A percentile compares a stretch with the other conserved stretches of the same genome.
These are phyloP conservation scores for Lipomyces chichibuensis DNA, from an alignment of 805 yeast species.

Conservation along the genomic window DNA sequence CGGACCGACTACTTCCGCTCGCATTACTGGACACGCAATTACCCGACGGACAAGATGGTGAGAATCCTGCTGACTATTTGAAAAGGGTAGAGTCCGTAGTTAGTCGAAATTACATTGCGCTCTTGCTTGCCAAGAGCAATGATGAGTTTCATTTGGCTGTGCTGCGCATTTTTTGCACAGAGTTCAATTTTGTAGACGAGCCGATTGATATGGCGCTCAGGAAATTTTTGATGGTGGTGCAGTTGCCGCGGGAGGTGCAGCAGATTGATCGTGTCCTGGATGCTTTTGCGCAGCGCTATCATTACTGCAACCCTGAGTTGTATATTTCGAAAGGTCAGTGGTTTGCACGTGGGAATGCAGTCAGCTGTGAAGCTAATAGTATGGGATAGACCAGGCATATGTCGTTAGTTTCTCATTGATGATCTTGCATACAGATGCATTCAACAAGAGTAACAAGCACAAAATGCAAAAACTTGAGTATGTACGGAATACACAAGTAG, in stretches of 20 bases:
- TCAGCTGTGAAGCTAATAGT: neutral
- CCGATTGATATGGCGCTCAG: conserved; percentile 70
- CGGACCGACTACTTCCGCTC: conserved; percentile 11
- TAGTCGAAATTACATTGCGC: conserved; percentile 37
- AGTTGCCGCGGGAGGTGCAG: conserved; percentile 72
- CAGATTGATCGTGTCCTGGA: conserved; percentile 72
- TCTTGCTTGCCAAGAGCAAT: conserved; percentile 44
- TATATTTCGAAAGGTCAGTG: conserved; percentile 38
- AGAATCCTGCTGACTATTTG: conserved; percentile 45
- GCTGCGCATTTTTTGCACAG: conserved; percentile 42
- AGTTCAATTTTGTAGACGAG: conserved; percentile 55
- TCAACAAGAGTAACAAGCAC: conserved; percentile 65
- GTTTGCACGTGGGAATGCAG: neutral
- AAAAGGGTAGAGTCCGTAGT: conserved; percentile 38
- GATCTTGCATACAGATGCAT: conserved; percentile 74
- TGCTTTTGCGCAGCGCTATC: conserved; percentile 59
- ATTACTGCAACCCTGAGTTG: conserved; percentile 48
- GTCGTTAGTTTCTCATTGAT: conserved; percentile 65
- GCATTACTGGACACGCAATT: conserved; percentile 21
- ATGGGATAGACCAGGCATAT: conserved; percentile 57
- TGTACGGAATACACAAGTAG: conserved; percentile 50
- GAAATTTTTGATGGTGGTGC: conserved; percentile 58
- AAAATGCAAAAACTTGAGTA: conserved; percentile 71
- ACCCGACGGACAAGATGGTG: conserved; percentile 39
- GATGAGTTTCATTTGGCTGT: conserved; percentile 40